Evolutionary conservation across 1,284 basidiomycete genomes (phyloP).

Genomic region (Boletus nobilissimus): DNA sequence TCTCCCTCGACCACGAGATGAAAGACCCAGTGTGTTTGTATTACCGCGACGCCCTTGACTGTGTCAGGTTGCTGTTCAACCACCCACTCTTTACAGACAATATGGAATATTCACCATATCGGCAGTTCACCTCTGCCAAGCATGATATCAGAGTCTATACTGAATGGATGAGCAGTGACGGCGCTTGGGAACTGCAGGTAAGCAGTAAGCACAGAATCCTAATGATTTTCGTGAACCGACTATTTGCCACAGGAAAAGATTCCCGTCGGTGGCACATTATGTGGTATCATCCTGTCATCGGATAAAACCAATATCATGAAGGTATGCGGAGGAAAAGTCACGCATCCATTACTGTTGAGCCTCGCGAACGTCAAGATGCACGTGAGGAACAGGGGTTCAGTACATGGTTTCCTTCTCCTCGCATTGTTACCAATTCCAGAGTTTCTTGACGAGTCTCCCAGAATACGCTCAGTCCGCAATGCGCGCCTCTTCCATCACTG

Average conservation of each 20-base stretch:
- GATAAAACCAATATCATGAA: too few species aligned
- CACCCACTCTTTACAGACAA: neutral
- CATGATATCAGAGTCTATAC: neutral
- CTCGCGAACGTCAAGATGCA: too few species aligned
- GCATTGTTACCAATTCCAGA: conserved; percentile 42
- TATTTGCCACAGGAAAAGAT: too few species aligned
- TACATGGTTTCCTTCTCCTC: too few species aligned
- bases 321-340: too few species aligned
- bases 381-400: too few species aligned
- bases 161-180: neutral
- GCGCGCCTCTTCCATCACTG: conserved; percentile 44
- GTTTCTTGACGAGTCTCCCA: conserved; percentile 24
- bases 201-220: neutral
- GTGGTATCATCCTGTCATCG: too few species aligned
- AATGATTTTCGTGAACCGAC: rapidly evolving
- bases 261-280: too few species aligned
- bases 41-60: neutral
- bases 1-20: neutral
- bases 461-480: neutral
- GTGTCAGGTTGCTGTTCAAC: neutral
- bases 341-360: too few species aligned
- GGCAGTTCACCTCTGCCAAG: neutral
- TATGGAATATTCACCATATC: neutral
- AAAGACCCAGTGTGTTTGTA: neutral
- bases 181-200: neutral